Evolutionary conservation across 345 rosid species (phyloP), one percentile per base, ranked within the genome.

Genomic region (Lumnitzera racemosa): DNA sequence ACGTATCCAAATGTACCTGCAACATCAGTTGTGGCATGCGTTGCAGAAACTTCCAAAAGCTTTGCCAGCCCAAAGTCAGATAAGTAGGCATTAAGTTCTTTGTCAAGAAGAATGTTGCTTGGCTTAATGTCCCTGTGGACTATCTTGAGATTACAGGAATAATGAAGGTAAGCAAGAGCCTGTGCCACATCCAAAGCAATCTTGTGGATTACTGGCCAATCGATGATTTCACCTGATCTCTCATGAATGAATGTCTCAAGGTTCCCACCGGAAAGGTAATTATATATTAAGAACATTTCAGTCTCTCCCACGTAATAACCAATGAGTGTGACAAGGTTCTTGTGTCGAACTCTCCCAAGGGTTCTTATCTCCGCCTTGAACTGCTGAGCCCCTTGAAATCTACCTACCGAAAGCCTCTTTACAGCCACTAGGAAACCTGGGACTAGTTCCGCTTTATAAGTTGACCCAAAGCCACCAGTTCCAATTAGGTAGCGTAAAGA

Each of bases 61-160:
- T 79, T 80, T 46, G 87, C 90, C 62, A 85, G 67, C 53, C 87
- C 90, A 59, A 85, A 85, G 69, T 85, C 90, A 24, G 90, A 85
- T 41, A 85, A 74, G 74, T 82, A 85, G 41, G 90, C 90, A 29
- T 80, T 82, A 13, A 78, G 76, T 58, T 85, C 71, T 57, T 76
- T 82, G 55, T 85, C 90, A 56, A 85, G 77, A 60, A 82, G 71
- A 68, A 85, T 85, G 64, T 85, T 85, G 68, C 90, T 85, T 15
- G 90, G 90, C 73, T 85, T 85, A 67, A 85, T 85, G 67, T 85
- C 90, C 29, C 90, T 72, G 62, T 85, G 90, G 66, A 85, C 85
- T 58, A 85, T 75, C n/a, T 83, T 75, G n/a, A 85, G 90, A 25
- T 72, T 74, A 57, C 87, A 80, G 4, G 83, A 79, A 62, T 81